Evolutionary conservation across 2,329 filamentous ascomycete genomes (phyloP).

Genomic region (Leptographium flavum): DNA sequence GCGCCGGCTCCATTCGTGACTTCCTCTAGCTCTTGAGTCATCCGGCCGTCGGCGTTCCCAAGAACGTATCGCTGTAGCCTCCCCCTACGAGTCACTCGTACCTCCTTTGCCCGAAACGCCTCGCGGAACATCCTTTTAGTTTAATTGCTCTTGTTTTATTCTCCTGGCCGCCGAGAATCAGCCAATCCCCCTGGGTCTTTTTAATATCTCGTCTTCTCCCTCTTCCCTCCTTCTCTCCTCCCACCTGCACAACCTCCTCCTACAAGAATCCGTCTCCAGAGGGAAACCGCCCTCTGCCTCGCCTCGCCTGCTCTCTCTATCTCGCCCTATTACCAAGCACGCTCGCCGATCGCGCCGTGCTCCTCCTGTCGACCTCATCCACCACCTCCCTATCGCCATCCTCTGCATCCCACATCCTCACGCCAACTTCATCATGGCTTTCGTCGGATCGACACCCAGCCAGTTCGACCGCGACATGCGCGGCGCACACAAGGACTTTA

Average conservation of each 20-base stretch:
- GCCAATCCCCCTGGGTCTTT: not conserved
- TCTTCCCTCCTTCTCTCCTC: not conserved
- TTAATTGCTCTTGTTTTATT: not conserved
- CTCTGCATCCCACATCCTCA: not conserved
- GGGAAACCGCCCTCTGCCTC: not conserved
- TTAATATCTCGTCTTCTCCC: not conserved
- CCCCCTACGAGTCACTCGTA: not conserved
- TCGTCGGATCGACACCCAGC: constrained; percentile 8
- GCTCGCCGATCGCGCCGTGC: not conserved
- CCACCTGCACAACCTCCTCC: not conserved
- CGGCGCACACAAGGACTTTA: constrained; percentile 26
- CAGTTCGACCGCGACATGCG: constrained; percentile 28
- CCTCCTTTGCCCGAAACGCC: not conserved
- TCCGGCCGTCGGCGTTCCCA: not conserved
- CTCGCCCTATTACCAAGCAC: not conserved
- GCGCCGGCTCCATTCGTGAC: not conserved
- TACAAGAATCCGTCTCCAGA: not conserved
- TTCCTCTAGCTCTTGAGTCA: not conserved
- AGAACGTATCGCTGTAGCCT: too few species aligned
- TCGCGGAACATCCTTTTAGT: not conserved
- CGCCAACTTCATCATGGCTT: constrained; percentile 4
- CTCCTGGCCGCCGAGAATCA: not conserved
- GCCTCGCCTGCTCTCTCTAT: not conserved
- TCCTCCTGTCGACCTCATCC: not conserved
- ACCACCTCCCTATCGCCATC: too few species aligned